Evolutionary conservation across 306 rosid genomes (phyloP), one percentile per base, ranked within the genome.

Genomic region (Biancaea sappan): DNA sequence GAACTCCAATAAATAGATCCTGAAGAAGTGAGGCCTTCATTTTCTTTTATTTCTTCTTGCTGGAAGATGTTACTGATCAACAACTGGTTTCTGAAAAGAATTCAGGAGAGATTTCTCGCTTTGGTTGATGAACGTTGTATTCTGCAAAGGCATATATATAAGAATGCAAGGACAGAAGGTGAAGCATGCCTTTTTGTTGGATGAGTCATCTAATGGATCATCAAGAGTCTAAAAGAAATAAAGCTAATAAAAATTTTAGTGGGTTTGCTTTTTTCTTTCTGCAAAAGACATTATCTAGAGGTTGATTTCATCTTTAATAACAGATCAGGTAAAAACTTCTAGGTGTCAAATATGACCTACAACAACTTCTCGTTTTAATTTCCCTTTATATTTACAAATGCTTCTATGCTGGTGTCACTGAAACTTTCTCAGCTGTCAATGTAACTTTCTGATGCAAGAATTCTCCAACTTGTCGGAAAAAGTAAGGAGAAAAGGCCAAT

Each of bases 21-120:
- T 81, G 88, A 74, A 73, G 62, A 79, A 79, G 51, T 67, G 85
- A 54, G 63, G 79, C 69, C 58, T 70, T 73, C 89, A 88, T 85
- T 37, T n/a, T 63, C 26, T 57, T 6, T 15, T 6, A 28, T 29
- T n/a, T 57, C 1, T 38, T 37, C 50, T 63, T 19, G 18, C 14
- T 2, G 6, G 52, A 65, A 65, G 37, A 65, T 65, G 22, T 41
- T 12, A 22, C 5, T 24, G 14, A 6, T 35, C 21, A 14, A 24
- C 34, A 24, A 40, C 56, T 22, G 40, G 52, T 18, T 21, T 43
- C 65, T 24, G 32, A 2, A 52, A 38, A 28, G 38, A 19, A 41
- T 10, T 19, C 37, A 19, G 48, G 68, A 71, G 24, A 65, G 34
- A 5, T 35, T 22, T 38, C 24, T 61, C 26, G 37, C 50, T 67